Base-by-base conservation (phyloP, 805 yeast species). In the Wickerhamomyces xylosicus region DNA sequence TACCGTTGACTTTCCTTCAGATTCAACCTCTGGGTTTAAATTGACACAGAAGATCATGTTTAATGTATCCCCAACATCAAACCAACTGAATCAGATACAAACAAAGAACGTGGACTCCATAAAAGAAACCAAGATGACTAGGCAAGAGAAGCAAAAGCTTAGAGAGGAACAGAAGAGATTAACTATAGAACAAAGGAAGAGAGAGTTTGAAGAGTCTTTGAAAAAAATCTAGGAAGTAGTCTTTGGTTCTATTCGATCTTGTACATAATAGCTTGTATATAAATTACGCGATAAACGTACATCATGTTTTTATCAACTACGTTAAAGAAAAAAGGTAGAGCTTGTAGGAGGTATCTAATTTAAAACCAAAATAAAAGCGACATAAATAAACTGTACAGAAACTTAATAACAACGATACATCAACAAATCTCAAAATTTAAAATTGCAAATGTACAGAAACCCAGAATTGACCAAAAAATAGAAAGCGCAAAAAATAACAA, bases 41-140 rank as follows among this genome's bases (percentile, higher is more conserved):
- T 49, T 63, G 14, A 58, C 58, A 33, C 48, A 53, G 20, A 40
- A 31, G 8, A 32, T 37, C 47, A 37, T 40, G 33, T 37, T 58
- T 42, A 25, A 47, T 16, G 48, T 52, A 9, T 25, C 29, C 25
- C 25, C 25, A 21, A 21, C 9, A 6, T 10, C 25, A 21, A 21
- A 21, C 25, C 25, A 10, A 21, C n/a, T n/a, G 10, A 21, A 6
- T 21, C 25, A 21, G 10, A 10, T 10, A 7, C 6, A 6, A 21
- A 40, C 44, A 29, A 41, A 43, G 44, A 34, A 53, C 37, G 43
- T 39, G 13, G 39, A 43, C 34, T 6, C 38, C 0, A 32, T 19
- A 14, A 48, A 43, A 32, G 44, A 50, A 7, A 31, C 35, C 33
- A 47, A 38, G 36, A 34, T 40, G n/a, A 52, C 47, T n/a, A 47